These are phyloP conservation scores for Agroathelia rolfsii DNA, from an alignment of 1,284 basidiomycete genomes.

Conservation along the genomic window DNA sequence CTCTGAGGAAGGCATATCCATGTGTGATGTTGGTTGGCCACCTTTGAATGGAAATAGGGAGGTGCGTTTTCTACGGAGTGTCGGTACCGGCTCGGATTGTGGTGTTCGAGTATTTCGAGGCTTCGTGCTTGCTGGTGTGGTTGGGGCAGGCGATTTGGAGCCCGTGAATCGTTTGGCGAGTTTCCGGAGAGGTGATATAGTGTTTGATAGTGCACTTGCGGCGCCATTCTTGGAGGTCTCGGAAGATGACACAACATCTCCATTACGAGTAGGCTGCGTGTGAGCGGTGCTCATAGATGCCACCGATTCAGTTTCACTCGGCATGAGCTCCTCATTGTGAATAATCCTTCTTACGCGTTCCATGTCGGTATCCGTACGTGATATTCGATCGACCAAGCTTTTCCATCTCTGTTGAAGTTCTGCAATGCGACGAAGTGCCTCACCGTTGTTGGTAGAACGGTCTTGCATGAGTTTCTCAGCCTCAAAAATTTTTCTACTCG, in stretches of 20 bases:
- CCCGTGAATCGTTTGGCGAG: slow-evolving; percentile 60
- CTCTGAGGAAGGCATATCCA: too few species aligned
- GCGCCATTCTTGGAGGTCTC: slow-evolving; percentile 31
- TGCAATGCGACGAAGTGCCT: slow-evolving; percentile 78
- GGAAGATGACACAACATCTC: slow-evolving; percentile 55
- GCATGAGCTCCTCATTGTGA: slow-evolving; percentile 37
- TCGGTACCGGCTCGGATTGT: slow-evolving; percentile 44
- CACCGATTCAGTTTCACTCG: slow-evolving; percentile 61
- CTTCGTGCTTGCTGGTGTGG: slow-evolving; percentile 38
- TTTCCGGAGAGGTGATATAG: slow-evolving; percentile 70
- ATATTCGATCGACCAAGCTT: slow-evolving; percentile 64
- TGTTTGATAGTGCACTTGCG: slow-evolving; percentile 50
- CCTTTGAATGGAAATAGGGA: slow-evolving; percentile 47
- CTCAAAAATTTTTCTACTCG: slow-evolving; percentile 85
- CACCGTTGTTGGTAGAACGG: slow-evolving; percentile 89
- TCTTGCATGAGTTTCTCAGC: slow-evolving; percentile 89
- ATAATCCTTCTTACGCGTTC: slow-evolving; percentile 57
- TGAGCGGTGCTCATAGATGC: slow-evolving; percentile 41
- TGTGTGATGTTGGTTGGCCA: slow-evolving; percentile 32
- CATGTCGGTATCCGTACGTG: slow-evolving; percentile 77
- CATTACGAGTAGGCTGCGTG: slow-evolving; percentile 34
- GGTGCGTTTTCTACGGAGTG: slow-evolving; percentile 43
- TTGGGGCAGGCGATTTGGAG: slow-evolving; percentile 31
- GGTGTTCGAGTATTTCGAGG: slow-evolving; percentile 33
- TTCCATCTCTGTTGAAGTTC: slow-evolving; percentile 82